Evolutionary conservation across 2,329 filamentous ascomycete genomes (phyloP).

Genomic region (Pseudogymnoascus sp.): DNA sequence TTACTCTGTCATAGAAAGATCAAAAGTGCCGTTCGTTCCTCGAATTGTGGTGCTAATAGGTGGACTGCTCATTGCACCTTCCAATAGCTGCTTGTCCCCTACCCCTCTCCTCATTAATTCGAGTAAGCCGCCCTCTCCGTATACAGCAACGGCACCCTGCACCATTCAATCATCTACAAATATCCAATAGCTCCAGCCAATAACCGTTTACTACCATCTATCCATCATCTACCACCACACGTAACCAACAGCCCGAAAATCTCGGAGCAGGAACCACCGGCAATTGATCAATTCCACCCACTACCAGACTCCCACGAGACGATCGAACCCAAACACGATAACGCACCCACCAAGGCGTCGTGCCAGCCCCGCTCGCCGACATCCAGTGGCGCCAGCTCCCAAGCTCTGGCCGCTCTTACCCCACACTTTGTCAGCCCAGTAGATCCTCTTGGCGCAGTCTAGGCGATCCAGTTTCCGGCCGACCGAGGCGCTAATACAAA

Average conservation of each 20-base stretch:
- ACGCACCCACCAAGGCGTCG: background rate
- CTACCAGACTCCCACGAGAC: background rate
- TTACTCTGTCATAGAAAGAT: background rate
- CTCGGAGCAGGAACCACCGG: constrained; percentile 6
- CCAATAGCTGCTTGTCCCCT: background rate
- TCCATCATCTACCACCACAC: background rate
- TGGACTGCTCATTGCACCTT: background rate
- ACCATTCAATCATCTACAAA: background rate
- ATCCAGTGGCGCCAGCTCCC: background rate
- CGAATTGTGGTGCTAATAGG: background rate
- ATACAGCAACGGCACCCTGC: background rate
- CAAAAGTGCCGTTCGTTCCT: background rate
- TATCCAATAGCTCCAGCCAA: background rate
- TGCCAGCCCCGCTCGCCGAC: background rate
- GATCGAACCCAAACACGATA: background rate
- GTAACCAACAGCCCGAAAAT: background rate
- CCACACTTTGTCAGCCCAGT: constrained; percentile 1
- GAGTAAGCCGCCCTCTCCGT: background rate
- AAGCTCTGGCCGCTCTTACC: constrained; percentile 4
- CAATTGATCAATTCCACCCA: background rate
- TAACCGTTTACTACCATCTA: background rate
- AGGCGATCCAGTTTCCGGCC: background rate
- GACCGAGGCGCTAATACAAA: background rate
- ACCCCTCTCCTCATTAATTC: background rate
- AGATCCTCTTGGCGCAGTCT: background rate